Evolutionary conservation across 1,284 basidiomycete species (phyloP).

Genomic region (Trametes hirsuta): DNA sequence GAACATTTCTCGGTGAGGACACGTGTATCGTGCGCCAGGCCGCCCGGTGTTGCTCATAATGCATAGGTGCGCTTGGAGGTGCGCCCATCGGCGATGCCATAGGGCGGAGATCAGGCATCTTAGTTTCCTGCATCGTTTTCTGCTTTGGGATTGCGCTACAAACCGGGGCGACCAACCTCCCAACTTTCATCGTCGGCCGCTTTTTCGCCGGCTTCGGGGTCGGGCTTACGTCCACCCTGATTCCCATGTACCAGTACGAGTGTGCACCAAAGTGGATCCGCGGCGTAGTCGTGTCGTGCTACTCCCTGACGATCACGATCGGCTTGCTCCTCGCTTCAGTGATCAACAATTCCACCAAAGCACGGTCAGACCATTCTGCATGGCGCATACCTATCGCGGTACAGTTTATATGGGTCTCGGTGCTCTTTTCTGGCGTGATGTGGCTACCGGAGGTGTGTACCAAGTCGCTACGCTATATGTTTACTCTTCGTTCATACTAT

Average conservation of each 20-base stretch:
- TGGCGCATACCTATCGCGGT: slow-evolving; percentile 83
- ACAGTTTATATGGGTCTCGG: slow-evolving; percentile 69
- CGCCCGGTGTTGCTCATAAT: slow-evolving; percentile 8
- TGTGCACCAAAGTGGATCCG: slow-evolving; percentile 42
- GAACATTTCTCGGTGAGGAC: slow-evolving; percentile 46
- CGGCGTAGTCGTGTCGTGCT: slow-evolving; percentile 83
- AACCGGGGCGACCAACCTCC: slow-evolving; percentile 53
- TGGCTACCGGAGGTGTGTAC: slow-evolving; percentile 63
- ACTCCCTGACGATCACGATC: slow-evolving; percentile 85
- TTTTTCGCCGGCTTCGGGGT: slow-evolving; percentile 85
- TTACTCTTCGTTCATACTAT: background rate
- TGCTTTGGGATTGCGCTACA: slow-evolving; percentile 69
- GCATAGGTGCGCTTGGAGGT: slow-evolving; percentile 36
- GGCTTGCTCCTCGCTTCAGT: slow-evolving; percentile 78
- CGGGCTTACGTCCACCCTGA: slow-evolving; percentile 66
- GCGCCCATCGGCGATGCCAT: slow-evolving; percentile 41
- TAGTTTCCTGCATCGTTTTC: slow-evolving; percentile 64
- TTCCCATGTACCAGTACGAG: slow-evolving; percentile 85
- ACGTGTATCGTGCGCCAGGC: background rate
- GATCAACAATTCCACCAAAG: slow-evolving; percentile 76
- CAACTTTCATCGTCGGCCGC: slow-evolving; percentile 76
- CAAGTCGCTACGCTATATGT: background rate
- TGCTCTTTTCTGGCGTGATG: slow-evolving; percentile 65
- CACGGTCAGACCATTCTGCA: slow-evolving; percentile 57
- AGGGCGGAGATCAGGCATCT: slow-evolving; percentile 55